These are phyloP conservation scores for Acacia pycnantha DNA, from an alignment of 331 rosid species.

Conservation along the genomic window DNA sequence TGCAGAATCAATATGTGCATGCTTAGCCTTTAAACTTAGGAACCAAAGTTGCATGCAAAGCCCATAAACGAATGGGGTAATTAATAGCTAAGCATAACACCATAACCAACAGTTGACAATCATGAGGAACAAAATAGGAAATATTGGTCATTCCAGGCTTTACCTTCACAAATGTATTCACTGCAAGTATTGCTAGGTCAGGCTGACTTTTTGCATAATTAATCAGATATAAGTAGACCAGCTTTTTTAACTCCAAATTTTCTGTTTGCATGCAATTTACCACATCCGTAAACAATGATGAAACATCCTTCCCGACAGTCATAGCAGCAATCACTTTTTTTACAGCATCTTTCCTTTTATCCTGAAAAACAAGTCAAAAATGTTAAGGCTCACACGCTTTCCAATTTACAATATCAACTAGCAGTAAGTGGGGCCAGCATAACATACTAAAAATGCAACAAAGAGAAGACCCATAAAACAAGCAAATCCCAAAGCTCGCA, in stretches of 20 bases:
- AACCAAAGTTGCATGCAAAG: neutral
- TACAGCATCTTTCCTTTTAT: conserved; percentile 98
- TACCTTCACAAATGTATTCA: conserved; percentile 99
- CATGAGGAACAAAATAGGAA: conserved; percentile 7
- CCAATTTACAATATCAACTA: neutral
- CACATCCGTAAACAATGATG: conserved; percentile 93
- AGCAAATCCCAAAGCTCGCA: neutral
- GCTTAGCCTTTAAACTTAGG: neutral
- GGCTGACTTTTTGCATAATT: conserved; percentile 99
- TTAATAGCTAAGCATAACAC: conserved; percentile 12
- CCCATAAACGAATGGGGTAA: neutral
- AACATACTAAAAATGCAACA: neutral
- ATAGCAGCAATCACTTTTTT: conserved; percentile 99
- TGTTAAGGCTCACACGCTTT: conserved; percentile 10
- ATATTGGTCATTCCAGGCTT: conserved; percentile 24
- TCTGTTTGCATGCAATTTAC: conserved; percentile 99
- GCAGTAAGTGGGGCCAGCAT: neutral
- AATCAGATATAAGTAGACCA: conserved; percentile 89
- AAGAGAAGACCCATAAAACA: conserved; percentile 13
- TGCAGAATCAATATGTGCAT: neutral
- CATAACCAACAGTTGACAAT: neutral
- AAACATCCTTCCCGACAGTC: conserved; percentile 99
- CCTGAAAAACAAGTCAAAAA: conserved; percentile 47
- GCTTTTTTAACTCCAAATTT: conserved; percentile 95
- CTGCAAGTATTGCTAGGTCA: conserved; percentile 96